Evolutionary conservation across 768 basidiomycete genomes (phyloP).

Genomic region (Lyophyllum shimeji): DNA sequence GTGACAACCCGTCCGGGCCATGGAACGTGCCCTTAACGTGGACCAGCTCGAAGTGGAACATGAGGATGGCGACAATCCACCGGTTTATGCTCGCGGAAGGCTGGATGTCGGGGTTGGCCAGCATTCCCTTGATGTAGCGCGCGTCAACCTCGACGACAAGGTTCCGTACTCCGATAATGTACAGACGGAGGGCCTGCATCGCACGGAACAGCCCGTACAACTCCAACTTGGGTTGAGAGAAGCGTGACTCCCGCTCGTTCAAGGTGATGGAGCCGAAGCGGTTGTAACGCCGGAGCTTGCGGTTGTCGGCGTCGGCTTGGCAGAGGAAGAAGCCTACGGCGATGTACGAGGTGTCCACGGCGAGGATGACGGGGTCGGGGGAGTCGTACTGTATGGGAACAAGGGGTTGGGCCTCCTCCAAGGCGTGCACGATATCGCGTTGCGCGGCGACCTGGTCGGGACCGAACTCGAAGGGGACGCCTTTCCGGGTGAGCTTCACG

Average conservation of each 20-base stretch:
- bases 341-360: constrained; percentile 35
- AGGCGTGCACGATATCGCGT: background rate
- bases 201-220: constrained; percentile 33
- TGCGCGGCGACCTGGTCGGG: constrained; percentile 16
- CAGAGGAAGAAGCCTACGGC: constrained; percentile 37
- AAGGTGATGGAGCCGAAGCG: constrained; percentile 39
- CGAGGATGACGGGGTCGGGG: constrained; percentile 25
- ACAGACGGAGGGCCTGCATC: constrained; percentile 16
- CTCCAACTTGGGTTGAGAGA: constrained; percentile 41
- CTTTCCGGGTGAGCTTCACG: constrained; percentile 18
- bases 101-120: constrained; percentile 31
- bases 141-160: constrained; percentile 33
- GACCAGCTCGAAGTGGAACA: constrained; percentile 31
- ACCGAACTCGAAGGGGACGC: constrained; percentile 28
- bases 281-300: constrained; percentile 21
- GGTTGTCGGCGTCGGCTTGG: constrained; percentile 26
- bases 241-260: constrained; percentile 30
- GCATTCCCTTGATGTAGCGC: constrained; percentile 32
- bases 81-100: constrained; percentile 34
- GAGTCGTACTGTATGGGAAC: constrained; percentile 23
- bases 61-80: constrained; percentile 33
- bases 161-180: constrained; percentile 23
- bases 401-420: background rate
- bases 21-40: constrained; percentile 8
- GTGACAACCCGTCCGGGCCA: constrained; percentile 32